These are phyloP conservation scores for Leccinum fibrillosum DNA, from an alignment of 768 basidiomycete species.

Conservation along the genomic window DNA sequence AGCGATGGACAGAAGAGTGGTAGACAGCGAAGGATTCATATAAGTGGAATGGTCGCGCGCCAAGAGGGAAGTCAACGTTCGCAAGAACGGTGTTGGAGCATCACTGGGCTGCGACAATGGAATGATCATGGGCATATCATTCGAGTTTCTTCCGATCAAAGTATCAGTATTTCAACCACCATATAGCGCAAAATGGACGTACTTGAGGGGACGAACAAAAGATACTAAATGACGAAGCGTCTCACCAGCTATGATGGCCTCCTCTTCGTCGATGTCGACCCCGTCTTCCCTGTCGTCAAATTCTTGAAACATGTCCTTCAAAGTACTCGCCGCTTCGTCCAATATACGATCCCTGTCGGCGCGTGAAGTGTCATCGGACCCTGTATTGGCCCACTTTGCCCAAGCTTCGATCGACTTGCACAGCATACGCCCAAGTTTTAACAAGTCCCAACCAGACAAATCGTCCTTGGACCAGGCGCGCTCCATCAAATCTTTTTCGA, in stretches of 20 bases:
- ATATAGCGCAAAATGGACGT: conserved; percentile 19
- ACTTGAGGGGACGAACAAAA: conserved; percentile 60
- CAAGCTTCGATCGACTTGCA: conserved; percentile 57
- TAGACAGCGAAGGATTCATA: conserved; percentile 59
- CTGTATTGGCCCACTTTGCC: conserved; percentile 40
- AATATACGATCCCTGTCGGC: conserved; percentile 53
- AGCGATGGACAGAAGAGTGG: conserved; percentile 60
- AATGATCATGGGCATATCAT: conserved; percentile 44
- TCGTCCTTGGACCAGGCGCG: conserved; percentile 73
- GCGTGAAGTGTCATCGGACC: conserved; percentile 25
- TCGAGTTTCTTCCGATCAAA: conserved; percentile 37
- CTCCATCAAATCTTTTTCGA: conserved; percentile 66
- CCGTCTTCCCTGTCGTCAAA: conserved; percentile 64
- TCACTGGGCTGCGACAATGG: conserved; percentile 53
- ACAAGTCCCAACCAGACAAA: conserved; percentile 63
- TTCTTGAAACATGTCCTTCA: conserved; percentile 73
- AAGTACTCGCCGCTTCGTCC: conserved; percentile 64
- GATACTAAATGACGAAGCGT: conserved; percentile 56
- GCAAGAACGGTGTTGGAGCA: conserved; percentile 59
- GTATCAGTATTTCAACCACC: conserved; percentile 3
- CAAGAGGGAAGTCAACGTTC: conserved; percentile 58
- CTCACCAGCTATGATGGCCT: conserved; percentile 60
- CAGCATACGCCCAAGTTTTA: conserved; percentile 51
- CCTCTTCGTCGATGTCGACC: conserved; percentile 58
- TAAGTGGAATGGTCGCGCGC: conserved; percentile 58